Evolutionary conservation across 495 filamentous ascomycete genomes (phyloP).

Genomic region (Corynascus novoguineensis): DNA sequence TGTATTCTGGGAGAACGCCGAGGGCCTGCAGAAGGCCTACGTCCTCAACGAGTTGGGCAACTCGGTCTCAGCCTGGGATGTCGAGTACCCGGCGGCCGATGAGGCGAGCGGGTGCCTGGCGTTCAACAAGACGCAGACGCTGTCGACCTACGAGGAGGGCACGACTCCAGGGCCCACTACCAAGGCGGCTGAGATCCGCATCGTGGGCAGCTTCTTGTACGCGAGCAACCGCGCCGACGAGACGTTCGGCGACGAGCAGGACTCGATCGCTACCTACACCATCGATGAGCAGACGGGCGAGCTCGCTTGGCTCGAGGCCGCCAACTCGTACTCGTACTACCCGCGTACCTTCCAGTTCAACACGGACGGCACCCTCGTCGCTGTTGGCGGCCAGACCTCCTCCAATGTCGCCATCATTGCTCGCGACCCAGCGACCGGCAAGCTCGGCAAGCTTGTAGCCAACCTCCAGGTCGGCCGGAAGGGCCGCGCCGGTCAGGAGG

Average conservation of each 20-base stretch:
- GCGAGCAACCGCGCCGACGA: constrained; percentile 41
- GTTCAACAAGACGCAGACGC: constrained; percentile 33
- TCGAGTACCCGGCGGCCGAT: constrained; percentile 32
- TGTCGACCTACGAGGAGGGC: constrained; percentile 34
- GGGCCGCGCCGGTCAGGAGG: constrained; percentile 40
- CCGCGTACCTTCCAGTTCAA: constrained; percentile 59
- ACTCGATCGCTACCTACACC: constrained; percentile 38
- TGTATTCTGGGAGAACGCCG: constrained; percentile 36
- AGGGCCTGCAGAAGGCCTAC: constrained; percentile 35
- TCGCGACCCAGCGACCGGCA: constrained; percentile 50
- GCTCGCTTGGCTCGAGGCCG: constrained; percentile 35
- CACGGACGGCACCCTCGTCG: constrained; percentile 54
- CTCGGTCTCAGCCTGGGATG: constrained; percentile 41
- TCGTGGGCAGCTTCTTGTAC: constrained; percentile 38
- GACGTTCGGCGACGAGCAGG: constrained; percentile 37
- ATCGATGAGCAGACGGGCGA: constrained; percentile 30
- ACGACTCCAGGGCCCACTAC: constrained; percentile 34
- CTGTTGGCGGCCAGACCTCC: constrained; percentile 59
- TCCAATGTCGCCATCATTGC: constrained; percentile 56
- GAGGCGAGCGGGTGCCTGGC: constrained; percentile 29
- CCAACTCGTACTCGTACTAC: constrained; percentile 41
- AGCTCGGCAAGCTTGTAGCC: constrained; percentile 47
- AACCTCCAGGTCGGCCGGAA: constrained; percentile 36
- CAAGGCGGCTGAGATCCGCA: constrained; percentile 42
- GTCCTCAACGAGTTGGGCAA: constrained; percentile 46